These are phyloP conservation scores for Scheffersomyces illinoinensis DNA, from an alignment of 1,139 yeast genomes.

Conservation along the genomic window DNA sequence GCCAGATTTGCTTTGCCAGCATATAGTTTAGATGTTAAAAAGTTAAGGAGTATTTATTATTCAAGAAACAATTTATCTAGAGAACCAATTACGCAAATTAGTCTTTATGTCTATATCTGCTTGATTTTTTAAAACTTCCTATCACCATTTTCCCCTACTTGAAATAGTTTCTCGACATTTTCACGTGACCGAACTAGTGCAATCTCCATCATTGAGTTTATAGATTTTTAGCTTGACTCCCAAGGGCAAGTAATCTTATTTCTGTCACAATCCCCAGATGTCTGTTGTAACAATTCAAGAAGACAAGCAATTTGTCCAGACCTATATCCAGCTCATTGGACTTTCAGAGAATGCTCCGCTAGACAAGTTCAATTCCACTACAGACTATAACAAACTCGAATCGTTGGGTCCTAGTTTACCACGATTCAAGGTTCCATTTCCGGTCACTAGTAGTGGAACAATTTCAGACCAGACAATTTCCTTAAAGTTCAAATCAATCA, in stretches of 20 bases:
- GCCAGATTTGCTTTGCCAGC: not conserved
- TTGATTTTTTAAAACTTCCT: too few relatives aligned
- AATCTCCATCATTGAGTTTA: not conserved
- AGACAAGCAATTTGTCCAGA: conserved; percentile 30
- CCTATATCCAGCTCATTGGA: conserved; percentile 35
- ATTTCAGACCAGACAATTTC: conserved; percentile 9
- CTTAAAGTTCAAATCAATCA: conserved; percentile 41
- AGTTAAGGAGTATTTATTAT: too few relatives aligned
- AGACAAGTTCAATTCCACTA: conserved; percentile 30
- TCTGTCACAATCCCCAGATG: not conserved
- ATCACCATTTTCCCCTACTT: too few relatives aligned
- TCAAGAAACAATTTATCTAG: too few relatives aligned
- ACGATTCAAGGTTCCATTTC: conserved; percentile 27
- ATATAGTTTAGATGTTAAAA: not conserved
- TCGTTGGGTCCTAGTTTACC: conserved; percentile 48
- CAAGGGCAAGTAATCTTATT: not conserved
- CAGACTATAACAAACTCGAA: conserved; percentile 31
- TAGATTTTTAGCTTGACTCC: not conserved
- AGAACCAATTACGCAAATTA: too few relatives aligned
- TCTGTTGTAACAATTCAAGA: not conserved
- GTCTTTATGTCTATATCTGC: too few relatives aligned
- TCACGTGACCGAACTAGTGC: not conserved
- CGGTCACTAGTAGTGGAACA: conserved; percentile 12
- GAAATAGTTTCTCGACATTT: too few relatives aligned
- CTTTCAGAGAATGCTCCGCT: conserved; percentile 26